A percentile compares a stretch with the other conserved stretches of the same genome.
Conservation (phyloP, 2,329 filamentous ascomycete species). For the Zelopaecilomyces penicillatus region DNA sequence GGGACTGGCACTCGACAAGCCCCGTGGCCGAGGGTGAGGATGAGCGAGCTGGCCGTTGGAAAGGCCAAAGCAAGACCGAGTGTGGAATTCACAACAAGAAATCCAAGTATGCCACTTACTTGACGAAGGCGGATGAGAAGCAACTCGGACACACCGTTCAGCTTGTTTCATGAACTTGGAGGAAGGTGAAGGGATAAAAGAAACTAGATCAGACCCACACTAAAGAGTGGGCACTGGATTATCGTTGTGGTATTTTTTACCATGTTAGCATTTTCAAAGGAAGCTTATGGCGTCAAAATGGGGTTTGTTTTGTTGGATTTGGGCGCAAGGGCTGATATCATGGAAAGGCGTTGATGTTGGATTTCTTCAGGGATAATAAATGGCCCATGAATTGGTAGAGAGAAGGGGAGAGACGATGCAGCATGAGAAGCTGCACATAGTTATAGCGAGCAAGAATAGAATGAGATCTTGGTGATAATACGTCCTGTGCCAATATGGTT, state of each 20-base stretch:
- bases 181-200: background rate
- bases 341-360: too few relatives aligned
- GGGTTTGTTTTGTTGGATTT: background rate
- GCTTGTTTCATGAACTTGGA: conserved; percentile 16
- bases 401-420: too few relatives aligned
- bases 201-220: too few relatives aligned
- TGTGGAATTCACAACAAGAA: conserved; percentile 99
- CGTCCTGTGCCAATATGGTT: too few relatives aligned
- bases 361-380: too few relatives aligned
- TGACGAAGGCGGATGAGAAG: conserved; percentile 65
- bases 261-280: conserved; percentile 4
- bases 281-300: conserved; percentile 5
- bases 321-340: too few relatives aligned
- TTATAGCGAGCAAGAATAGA: too few relatives aligned
- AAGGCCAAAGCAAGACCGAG: conserved; percentile 91
- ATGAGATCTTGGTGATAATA: too few relatives aligned
- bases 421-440: too few relatives aligned
- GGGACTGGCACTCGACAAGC: conserved; percentile 95
- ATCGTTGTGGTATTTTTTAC: conserved; percentile 5
- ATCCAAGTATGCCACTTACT: conserved; percentile 81
- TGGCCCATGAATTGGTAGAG: too few relatives aligned
- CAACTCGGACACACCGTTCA: conserved; percentile 36
- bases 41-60: conserved; percentile 93
- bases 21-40: conserved; percentile 88
- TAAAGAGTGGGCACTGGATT: too few relatives aligned